phyloP scores from a whole-genome alignment of 257 asterid species.

The Scutellaria baicalensis region DNA sequence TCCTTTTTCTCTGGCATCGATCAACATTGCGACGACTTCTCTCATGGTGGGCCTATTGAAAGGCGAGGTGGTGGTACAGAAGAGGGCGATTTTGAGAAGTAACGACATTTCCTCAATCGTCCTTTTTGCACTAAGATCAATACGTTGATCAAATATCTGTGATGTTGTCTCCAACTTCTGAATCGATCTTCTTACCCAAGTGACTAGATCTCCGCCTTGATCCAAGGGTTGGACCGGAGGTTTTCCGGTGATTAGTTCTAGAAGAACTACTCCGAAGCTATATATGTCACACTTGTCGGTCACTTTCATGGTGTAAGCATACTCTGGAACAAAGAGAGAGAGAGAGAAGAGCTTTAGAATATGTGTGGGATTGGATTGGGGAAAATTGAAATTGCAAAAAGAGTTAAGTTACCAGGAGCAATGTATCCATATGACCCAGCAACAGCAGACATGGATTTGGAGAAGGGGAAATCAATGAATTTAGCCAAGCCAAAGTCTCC shows the following conservation, averaged over 20 bases:
- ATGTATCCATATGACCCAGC: slow-evolving; percentile 96
- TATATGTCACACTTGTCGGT: slow-evolving; percentile 86
- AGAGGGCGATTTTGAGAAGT: slow-evolving; percentile 73
- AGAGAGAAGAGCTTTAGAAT: background rate
- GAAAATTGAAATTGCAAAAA: too few relatives aligned
- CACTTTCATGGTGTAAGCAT: slow-evolving; percentile 93
- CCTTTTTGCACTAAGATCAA: slow-evolving; percentile 45
- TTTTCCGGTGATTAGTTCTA: slow-evolving; percentile 70
- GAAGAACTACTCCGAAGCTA: slow-evolving; percentile 75
- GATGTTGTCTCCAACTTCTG: slow-evolving; percentile 28
- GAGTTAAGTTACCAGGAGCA: too few relatives aligned
- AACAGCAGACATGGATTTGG: slow-evolving; percentile 88
- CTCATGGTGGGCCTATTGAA: slow-evolving; percentile 77
- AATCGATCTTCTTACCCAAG: slow-evolving; percentile 56
- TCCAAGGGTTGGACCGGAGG: slow-evolving; percentile 84
- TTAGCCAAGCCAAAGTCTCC: slow-evolving; percentile 94
- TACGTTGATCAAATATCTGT: slow-evolving; percentile 55
- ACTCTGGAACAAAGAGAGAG: slow-evolving; percentile 40
- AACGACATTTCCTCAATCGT: slow-evolving; percentile 63
- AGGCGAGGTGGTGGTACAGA: slow-evolving; percentile 81
- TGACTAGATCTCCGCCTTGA: slow-evolving; percentile 81
- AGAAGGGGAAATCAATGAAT: slow-evolving; percentile 60
- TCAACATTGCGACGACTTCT: slow-evolving; percentile 68
- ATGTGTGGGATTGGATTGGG: too few relatives aligned
- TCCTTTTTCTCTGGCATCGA: slow-evolving; percentile 54